Conservation (phyloP, 2,329 filamentous ascomycete species). For the Scedosporium minutisporum region DNA sequence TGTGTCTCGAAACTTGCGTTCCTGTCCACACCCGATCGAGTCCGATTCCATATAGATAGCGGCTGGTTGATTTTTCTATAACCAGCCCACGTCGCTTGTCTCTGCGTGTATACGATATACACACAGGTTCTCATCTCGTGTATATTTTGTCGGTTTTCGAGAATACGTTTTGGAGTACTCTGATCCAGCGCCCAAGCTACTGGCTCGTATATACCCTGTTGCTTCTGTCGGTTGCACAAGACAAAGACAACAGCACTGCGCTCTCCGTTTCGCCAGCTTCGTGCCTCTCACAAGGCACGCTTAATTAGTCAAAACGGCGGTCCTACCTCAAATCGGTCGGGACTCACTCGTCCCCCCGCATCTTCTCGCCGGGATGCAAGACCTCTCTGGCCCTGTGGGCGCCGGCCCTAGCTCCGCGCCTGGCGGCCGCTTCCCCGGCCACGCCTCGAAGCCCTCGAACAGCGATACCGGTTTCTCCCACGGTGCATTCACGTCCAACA, state of each 20-base stretch:
- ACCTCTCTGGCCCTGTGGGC: conserved; percentile 57
- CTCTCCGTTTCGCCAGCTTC: conserved; percentile 14
- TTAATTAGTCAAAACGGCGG: conserved; percentile 67
- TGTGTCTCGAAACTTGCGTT: neutral
- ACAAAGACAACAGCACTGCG: neutral
- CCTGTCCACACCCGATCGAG: neutral
- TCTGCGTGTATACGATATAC: neutral
- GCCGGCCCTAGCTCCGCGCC: conserved; percentile 46
- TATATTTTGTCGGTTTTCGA: neutral
- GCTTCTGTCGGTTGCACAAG: neutral
- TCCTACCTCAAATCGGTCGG: conserved; percentile 66
- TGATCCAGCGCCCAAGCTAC: neutral
- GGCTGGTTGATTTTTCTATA: neutral
- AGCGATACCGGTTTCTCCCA: conserved; percentile 87
- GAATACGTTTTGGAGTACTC: neutral
- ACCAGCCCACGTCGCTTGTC: no score
- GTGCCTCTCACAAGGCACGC: conserved; percentile 45
- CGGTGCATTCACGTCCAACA: conserved; percentile 81
- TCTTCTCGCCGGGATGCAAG: conserved; percentile 78
- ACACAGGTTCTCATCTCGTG: neutral
- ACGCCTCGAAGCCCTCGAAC: conserved; percentile 71
- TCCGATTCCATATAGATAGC: neutral
- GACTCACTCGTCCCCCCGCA: conserved; percentile 82
- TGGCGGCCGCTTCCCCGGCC: conserved; percentile 52
- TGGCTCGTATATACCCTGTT: neutral